Base-by-base conservation (phyloP, 768 basidiomycete species). In the Leccinum arenicola region DNA sequence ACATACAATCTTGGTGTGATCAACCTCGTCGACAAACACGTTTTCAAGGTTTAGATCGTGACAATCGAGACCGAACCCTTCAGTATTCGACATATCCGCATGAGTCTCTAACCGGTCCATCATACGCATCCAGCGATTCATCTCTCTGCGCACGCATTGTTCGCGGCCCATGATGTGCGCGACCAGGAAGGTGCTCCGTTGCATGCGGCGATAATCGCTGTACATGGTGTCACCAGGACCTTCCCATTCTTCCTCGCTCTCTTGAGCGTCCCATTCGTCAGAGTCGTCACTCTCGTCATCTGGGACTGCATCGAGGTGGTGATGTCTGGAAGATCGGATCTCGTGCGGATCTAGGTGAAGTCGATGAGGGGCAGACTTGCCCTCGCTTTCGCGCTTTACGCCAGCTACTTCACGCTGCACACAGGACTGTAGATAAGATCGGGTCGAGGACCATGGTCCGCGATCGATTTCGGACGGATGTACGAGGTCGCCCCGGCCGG, bases 11-110 rank as follows among this genome's bases (percentile, higher is more conserved):
- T 80, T 84, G 0, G 87, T 81, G 56, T 79, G 78, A 65, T 93
- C 87, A 3, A 79, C 63, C 36, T 78, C 79, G 68, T 93, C 89
- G 19, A 94, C 91, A 61, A 94, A 93, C 9, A n/a, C n/a, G n/a
- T n/a, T n/a, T n/a, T n/a, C n/a, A 94, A 91, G 70, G 66, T 89
- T 93, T 50, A 95, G 72, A 69, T 95, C 93, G 62, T 94, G 93
- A 66, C 88, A 88, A 66, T 95, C 92, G 53, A 95, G 72, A 3
- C 87, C 84, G 68, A 94, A 93, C 67, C 85, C 82, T 70, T 89
- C 89, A 27, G 47, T 63, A 48, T 62, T 66, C 54, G 70, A 61
- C 10, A 65, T 55, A 52, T 74, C 72, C 45, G 68, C 69, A 45
- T 74, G 69, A 8, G 66, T 74, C 10, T 70, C 76, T 38, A 89